Evolutionary conservation across 495 filamentous ascomycete species (phyloP).

Genomic region (Penicillium parvum): DNA sequence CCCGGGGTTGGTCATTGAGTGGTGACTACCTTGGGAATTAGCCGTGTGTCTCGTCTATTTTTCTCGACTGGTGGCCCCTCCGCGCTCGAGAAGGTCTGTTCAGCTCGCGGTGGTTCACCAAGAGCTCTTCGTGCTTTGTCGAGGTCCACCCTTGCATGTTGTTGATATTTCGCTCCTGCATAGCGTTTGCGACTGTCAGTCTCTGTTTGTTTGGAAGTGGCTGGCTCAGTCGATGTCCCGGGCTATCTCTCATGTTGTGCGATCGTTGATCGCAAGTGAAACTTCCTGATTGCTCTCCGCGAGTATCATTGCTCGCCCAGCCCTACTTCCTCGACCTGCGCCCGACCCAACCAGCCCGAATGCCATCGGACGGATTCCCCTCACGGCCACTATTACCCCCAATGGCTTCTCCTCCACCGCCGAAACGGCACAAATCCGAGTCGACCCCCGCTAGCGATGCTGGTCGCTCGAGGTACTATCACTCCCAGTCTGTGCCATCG

Average conservation of each 20-base stretch:
- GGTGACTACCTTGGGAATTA: slow-evolving; percentile 7
- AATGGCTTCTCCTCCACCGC: slow-evolving; percentile 22
- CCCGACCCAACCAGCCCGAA: slow-evolving; percentile 2
- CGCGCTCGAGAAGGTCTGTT: too few species aligned
- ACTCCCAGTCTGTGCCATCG: slow-evolving; percentile 25
- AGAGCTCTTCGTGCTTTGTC: slow-evolving; percentile 3
- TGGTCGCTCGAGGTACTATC: slow-evolving; percentile 23
- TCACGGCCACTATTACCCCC: slow-evolving; percentile 19
- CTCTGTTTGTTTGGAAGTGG: slow-evolving; percentile 1
- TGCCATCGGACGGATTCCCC: slow-evolving; percentile 7
- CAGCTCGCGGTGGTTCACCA: too few species aligned
- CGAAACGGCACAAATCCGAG: slow-evolving; percentile 29
- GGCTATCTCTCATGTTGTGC: slow-evolving; percentile 2
- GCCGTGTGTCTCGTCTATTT: too few species aligned
- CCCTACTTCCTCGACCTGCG: not conserved
- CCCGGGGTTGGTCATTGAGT: slow-evolving; percentile 8
- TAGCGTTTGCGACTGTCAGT: not conserved
- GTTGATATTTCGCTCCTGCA: slow-evolving; percentile 3
- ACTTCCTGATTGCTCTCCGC: not conserved
- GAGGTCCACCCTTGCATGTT: slow-evolving; percentile 4
- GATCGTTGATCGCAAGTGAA: slow-evolving; percentile 11
- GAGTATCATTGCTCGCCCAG: not conserved
- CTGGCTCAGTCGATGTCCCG: slow-evolving; percentile 8
- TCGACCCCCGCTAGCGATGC: slow-evolving; percentile 20
- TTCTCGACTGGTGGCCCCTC: slow-evolving; percentile 1